Percentiles rank a stretch among this genome's conserved stretches.
Evolutionary conservation across 2,329 filamentous ascomycete species (phyloP).

Genomic region (Penicillium nordicum): DNA sequence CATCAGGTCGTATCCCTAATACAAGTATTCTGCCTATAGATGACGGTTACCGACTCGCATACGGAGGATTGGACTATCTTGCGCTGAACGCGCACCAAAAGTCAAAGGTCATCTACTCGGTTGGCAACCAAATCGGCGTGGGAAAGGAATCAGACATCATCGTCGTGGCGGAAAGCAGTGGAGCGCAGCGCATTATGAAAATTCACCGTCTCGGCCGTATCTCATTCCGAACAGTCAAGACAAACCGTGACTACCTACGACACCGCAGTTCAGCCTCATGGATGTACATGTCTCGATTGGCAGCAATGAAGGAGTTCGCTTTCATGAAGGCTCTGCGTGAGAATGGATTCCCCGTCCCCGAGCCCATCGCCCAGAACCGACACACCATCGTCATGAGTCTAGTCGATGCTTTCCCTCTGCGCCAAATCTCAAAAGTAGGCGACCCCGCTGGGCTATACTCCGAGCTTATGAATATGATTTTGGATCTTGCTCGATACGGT

Average conservation of each 20-base stretch:
- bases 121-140: conserved; percentile 90
- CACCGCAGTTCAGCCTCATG: conserved; percentile 78
- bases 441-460: conserved; percentile 82
- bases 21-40: conserved; percentile 44
- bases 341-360: conserved; percentile 85
- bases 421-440: conserved; percentile 80
- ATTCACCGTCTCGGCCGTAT: conserved; percentile 94
- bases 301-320: conserved; percentile 88
- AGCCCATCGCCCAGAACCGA: conserved; percentile 81
- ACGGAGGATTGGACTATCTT: conserved; percentile 96
- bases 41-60: conserved; percentile 93
- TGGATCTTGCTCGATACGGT: conserved; percentile 78
- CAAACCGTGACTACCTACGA: conserved; percentile 90
- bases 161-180: conserved; percentile 77
- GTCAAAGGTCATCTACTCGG: conserved; percentile 77
- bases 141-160: conserved; percentile 98
- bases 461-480: conserved; percentile 83
- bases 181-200: conserved; percentile 80
- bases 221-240: conserved; percentile 93
- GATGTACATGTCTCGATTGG: conserved; percentile 96
- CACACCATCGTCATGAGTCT: conserved; percentile 97
- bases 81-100: conserved; percentile 85
- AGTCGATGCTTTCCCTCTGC: conserved; percentile 85
- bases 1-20: conserved; percentile 2
- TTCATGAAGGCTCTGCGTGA: conserved; percentile 86